Evolutionary conservation across 176 grass and related monocot species (phyloP), one percentile per base, ranked within the genome.

Genomic region (Metroxylon sagu): DNA sequence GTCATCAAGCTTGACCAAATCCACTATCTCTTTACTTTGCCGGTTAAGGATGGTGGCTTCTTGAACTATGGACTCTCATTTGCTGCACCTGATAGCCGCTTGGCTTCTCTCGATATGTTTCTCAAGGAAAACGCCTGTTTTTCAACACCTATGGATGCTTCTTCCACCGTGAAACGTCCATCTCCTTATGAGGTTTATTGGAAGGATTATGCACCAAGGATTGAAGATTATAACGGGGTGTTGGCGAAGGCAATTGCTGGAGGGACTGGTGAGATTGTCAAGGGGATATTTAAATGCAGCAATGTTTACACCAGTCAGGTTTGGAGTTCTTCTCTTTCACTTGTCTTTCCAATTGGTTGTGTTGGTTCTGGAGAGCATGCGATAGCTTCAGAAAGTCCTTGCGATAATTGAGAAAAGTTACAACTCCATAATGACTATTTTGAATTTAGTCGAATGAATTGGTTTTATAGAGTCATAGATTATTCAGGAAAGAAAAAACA

Each of bases 51-150:
- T 16, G 91, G 80, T 39, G 55, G 62, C 10, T 85, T 97, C 49
- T 78, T 97, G 75, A 97, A 97, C 75, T 97, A 91, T 14, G 93
- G 93, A 19, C 87, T 97, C 28, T 83, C 93, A 5, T 97, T 97
- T 65, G 29, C 63, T 6, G 54, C 57, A 48, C 48, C 58, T 0
- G 65, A 85, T 64, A 39, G 51, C 25, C 16, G 70, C 49, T 71
- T 97, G 15, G 78, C 75, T 59, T 77, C 81, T 16, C 81, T 97
- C 3, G 93, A 97, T 61, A 57, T 66, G 60, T 60, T 91, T 65
- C 87, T 97, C 27, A 76, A 77, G 50, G 53, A 80, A 54, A 83
- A 67, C 61, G 66, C 84, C 0, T 92, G 87, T 67, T 85, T 97
- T 74, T 88, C 93, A 26, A 56, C 71, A 6, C 77, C 85, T 28